phyloP scores from a whole-genome alignment of 1,284 basidiomycete species.

The Cryptococcus neoformans region DNA sequence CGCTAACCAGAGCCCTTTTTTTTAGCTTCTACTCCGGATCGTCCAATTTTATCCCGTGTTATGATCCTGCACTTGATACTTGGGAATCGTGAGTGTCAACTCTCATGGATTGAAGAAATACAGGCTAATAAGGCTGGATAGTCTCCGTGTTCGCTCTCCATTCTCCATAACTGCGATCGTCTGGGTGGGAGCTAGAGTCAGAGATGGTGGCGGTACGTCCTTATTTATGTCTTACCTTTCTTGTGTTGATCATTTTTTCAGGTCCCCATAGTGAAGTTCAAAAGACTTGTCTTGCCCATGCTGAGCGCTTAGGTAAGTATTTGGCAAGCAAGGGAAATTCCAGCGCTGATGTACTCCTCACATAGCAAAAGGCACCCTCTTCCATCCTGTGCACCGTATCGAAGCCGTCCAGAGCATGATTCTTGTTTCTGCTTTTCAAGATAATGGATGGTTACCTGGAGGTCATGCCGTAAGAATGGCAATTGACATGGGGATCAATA shows the following conservation, averaged over 20 bases:
- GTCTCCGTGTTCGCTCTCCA: constrained; percentile 43
- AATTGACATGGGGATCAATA: constrained; percentile 84
- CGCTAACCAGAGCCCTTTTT: constrained; percentile 13
- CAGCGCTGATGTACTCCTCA: neutral
- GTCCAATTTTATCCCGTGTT: constrained; percentile 83
- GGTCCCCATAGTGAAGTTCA: constrained; percentile 42
- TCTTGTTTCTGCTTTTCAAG: constrained; percentile 83
- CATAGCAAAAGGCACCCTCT: constrained; percentile 73
- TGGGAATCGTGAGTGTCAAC: constrained; percentile 56
- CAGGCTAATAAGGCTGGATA: constrained; percentile 3
- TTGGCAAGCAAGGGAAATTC: neutral
- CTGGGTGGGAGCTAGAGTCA: constrained; percentile 81
- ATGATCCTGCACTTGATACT: constrained; percentile 71
- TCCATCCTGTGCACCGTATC: constrained; percentile 68
- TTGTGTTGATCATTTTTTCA: constrained; percentile 1
- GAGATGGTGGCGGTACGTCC: constrained; percentile 64
- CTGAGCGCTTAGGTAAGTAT: constrained; percentile 64
- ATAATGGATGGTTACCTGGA: constrained; percentile 86
- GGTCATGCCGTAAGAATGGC: constrained; percentile 92
- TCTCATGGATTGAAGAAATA: neutral
- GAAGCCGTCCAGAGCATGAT: constrained; percentile 91
- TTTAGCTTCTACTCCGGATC: constrained; percentile 69
- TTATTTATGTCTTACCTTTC: neutral
- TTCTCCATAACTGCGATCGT: constrained; percentile 67
- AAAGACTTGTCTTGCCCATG: constrained; percentile 50